These are phyloP conservation scores for Apophysomyces trapeziformis DNA, from an alignment of 371 early-diverging fungal genomes.

Conservation along the genomic window DNA sequence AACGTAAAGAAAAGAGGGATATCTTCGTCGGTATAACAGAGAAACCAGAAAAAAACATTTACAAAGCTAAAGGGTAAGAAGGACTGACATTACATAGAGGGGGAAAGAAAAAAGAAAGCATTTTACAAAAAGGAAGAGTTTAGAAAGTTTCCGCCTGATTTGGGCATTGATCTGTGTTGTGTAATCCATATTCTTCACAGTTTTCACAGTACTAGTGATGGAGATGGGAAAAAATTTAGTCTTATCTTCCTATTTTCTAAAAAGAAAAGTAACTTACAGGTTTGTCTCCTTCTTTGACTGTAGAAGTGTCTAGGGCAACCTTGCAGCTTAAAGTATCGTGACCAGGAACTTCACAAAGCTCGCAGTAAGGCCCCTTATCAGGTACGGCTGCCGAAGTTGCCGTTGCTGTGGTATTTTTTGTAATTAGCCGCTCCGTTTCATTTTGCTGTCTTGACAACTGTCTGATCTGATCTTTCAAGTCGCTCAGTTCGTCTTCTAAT, in stretches of 20 bases:
- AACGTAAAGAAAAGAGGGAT: not conserved
- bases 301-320: constrained; percentile 33
- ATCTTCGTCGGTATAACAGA: constrained; percentile 3
- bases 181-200: constrained; percentile 68
- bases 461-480: constrained; percentile 45
- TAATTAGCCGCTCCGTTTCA: not conserved
- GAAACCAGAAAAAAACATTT: constrained; percentile 5
- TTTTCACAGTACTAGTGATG: constrained; percentile 68
- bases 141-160: constrained; percentile 68
- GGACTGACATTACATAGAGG: constrained; percentile 8
- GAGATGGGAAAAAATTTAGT: not conserved
- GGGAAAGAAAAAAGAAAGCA: not conserved
- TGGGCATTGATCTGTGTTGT: constrained; percentile 73
- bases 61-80: constrained; percentile 14
- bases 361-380: constrained; percentile 53
- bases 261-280: constrained; percentile 14
- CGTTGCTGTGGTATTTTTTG: constrained; percentile 11
- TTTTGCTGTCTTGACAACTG: constrained; percentile 16
- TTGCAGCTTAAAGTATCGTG: constrained; percentile 73
- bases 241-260: not conserved
- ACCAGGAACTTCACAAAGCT: constrained; percentile 69
- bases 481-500: constrained; percentile 56
- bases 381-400: constrained; percentile 16
- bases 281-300: constrained; percentile 8
- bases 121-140: constrained; percentile 13